Conservation (phyloP, 768 basidiomycete genomes). For the Neoboletus magnificus region DNA sequence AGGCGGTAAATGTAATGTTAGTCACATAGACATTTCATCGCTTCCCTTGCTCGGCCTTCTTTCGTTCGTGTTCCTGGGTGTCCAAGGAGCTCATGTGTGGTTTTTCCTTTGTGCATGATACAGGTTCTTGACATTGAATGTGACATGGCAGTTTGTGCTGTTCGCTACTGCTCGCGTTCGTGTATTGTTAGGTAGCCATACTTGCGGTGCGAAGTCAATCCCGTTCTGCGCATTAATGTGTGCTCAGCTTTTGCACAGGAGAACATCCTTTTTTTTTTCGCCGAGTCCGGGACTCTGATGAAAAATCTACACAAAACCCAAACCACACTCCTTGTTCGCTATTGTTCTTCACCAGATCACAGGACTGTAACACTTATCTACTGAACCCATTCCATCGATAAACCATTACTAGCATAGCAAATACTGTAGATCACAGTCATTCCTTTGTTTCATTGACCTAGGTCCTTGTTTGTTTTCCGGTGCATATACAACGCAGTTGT, state of each 20-base stretch:
- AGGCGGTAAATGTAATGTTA: conserved; percentile 48
- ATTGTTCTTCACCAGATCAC: conserved; percentile 14
- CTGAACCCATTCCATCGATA: conserved; percentile 13
- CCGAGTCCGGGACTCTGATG: conserved; percentile 27
- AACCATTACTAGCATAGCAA: conserved; percentile 25
- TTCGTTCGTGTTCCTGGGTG: conserved; percentile 1
- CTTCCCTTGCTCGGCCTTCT: background rate
- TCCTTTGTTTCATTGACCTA: conserved; percentile 25
- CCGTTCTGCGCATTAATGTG: conserved; percentile 20
- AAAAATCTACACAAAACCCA: conserved; percentile 20
- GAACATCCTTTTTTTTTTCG: conserved; percentile 4
- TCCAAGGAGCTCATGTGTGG: conserved; percentile 20
- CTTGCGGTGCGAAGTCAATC: conserved; percentile 39
- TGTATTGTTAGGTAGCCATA: conserved; percentile 56
- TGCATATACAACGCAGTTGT: conserved; percentile 22
- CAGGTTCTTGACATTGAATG: conserved; percentile 32
- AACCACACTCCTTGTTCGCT: conserved; percentile 20
- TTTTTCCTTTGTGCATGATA: conserved; percentile 18
- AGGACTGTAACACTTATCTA: conserved; percentile 30
- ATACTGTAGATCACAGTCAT: conserved; percentile 27
- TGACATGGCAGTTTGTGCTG: conserved; percentile 24
- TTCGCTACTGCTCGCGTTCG: conserved; percentile 36
- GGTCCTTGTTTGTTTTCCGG: conserved; percentile 18
- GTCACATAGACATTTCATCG: conserved; percentile 16
- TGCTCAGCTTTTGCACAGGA: conserved; percentile 22